These are phyloP conservation scores for Cryphonectria nitschkei DNA, from an alignment of 2,329 filamentous ascomycete genomes.

Conservation along the genomic window DNA sequence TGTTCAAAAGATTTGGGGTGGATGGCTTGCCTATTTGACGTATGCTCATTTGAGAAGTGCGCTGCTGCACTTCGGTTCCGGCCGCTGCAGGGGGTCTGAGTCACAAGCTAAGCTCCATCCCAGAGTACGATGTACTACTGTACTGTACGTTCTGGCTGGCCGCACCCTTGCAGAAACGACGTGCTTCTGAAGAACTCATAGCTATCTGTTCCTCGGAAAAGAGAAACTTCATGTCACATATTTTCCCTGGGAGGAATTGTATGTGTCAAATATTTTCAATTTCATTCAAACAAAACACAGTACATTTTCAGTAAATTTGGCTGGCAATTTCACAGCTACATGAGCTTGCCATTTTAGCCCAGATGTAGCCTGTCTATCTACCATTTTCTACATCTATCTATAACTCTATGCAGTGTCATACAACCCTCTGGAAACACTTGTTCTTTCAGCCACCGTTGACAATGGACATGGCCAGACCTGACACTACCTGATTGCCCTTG, in stretches of 20 bases:
- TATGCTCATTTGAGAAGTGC: slow-evolving; percentile 25
- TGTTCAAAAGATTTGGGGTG: slow-evolving; percentile 19
- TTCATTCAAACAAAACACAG: background rate
- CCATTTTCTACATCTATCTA: background rate
- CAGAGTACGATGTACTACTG: background rate
- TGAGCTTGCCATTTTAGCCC: background rate
- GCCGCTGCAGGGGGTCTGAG: background rate
- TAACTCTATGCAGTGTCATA: background rate
- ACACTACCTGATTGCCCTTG: too few relatives aligned
- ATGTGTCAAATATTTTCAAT: background rate
- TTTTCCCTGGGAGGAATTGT: background rate
- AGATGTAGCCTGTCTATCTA: background rate
- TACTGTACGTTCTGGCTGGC: background rate
- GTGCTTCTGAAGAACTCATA: background rate
- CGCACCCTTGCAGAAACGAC: background rate
- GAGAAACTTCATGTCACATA: background rate
- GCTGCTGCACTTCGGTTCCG: background rate
- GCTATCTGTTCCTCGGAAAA: background rate
- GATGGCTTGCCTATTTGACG: slow-evolving; percentile 21
- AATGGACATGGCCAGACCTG: background rate
- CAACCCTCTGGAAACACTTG: background rate
- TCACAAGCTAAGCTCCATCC: slow-evolving; percentile 1
- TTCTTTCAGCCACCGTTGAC: background rate
- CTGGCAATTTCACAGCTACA: background rate
- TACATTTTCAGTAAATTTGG: background rate